A percentile compares a stretch with the other conserved stretches of the same genome.
phyloP scores from a whole-genome alignment of 805 yeast species.

The Tetrapisispora namnaoensis region DNA sequence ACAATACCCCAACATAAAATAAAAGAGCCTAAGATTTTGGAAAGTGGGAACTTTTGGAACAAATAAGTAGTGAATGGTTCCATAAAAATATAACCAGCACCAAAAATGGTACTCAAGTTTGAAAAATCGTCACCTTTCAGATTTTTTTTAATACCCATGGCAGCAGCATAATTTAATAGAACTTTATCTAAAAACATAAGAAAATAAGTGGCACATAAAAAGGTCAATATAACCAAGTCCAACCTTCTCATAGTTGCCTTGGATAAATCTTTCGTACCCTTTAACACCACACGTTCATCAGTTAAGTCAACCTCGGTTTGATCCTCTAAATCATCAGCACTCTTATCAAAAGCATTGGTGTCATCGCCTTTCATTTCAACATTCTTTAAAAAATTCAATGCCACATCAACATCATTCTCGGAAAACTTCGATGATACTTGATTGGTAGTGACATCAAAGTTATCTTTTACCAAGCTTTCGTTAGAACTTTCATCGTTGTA shows the following conservation, averaged over 20 bases:
- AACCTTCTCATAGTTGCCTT: slow-evolving; percentile 29
- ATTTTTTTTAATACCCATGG: slow-evolving; percentile 49
- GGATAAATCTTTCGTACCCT: slow-evolving; percentile 17
- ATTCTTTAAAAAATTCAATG: slow-evolving; percentile 13
- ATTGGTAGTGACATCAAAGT: background rate
- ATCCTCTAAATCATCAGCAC: background rate
- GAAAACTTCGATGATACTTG: background rate
- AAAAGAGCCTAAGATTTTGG: slow-evolving; percentile 39
- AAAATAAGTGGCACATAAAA: slow-evolving; percentile 45
- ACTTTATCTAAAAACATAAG: slow-evolving; percentile 52
- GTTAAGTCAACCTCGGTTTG: slow-evolving; percentile 1
- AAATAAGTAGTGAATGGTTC: slow-evolving; percentile 41
- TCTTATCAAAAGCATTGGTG: no score
- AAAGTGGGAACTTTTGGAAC: slow-evolving; percentile 45
- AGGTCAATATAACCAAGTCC: slow-evolving; percentile 40
- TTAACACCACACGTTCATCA: slow-evolving; percentile 9
- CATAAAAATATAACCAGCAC: slow-evolving; percentile 44
- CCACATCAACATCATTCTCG: slow-evolving; percentile 10
- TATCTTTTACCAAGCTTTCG: background rate
- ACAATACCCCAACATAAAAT: slow-evolving; percentile 47
- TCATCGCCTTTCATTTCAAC: slow-evolving; percentile 3
- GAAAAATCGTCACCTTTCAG: slow-evolving; percentile 41
- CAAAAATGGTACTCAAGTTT: slow-evolving; percentile 43
- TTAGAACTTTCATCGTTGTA: background rate
- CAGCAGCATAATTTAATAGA: slow-evolving; percentile 51